Evolutionary conservation across 2,329 filamentous ascomycete species (phyloP), one percentile per base, ranked within the genome.

Genomic region (Penicillium expansum): DNA sequence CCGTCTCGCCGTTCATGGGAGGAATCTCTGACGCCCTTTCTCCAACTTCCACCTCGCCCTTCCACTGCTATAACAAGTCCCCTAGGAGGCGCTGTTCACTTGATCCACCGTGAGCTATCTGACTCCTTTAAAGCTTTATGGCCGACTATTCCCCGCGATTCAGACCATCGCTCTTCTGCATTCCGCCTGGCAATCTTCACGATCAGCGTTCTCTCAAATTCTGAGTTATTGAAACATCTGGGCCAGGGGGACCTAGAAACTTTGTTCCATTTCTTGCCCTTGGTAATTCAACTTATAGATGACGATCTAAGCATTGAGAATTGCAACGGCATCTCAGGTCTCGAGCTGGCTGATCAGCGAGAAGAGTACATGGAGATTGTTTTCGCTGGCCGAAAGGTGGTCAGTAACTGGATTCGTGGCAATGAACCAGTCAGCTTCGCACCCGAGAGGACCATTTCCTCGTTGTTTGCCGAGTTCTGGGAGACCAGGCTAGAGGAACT

Each of bases 151-250:
- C 69, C 76, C 32, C 80, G 87, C 42, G 92, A 96, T 69, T 77
- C 82, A 4, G 83, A 84, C 61, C 89, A 89, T 0, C 84, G 86
- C 32, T 91, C 91, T 2, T 79, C 89, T 52, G 85, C 91, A 1
- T 83, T 90, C 14, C 83, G 93, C 54, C 89, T 95, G 77, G 85
- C 88, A 1, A 79, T 88, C 48, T 96, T 92, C 70, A 82, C 85
- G 0, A 78, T 80, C 6, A 81, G 81, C 48, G 70, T 94, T 0
- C 69, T 92, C 32, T 74, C 76, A 18, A 71, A 71, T 1, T 72
- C 72, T 2, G 70, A 76, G 20, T 50, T 76, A 3, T 61, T 74
- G 13, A 62, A 69, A 14, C 61, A 65, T 33, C 49, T 77, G 8
- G 62, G 71, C 38, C 47, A 71, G 42, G 69, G 72, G 41, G 60